These are phyloP conservation scores for Venturiaceae sp. DNA, from an alignment of 2,329 filamentous ascomycete species.

Conservation along the genomic window DNA sequence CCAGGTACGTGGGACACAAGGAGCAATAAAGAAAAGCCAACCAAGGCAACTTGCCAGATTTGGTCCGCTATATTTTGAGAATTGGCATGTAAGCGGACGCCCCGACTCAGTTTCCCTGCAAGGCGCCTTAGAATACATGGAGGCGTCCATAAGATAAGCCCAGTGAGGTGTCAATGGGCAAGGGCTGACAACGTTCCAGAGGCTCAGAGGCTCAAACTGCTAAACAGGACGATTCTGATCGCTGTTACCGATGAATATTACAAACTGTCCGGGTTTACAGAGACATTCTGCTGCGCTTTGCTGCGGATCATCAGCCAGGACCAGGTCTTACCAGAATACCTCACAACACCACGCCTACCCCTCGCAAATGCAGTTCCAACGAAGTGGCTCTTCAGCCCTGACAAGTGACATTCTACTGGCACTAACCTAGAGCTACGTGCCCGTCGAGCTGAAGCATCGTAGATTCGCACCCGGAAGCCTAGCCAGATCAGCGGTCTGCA, in stretches of 20 bases:
- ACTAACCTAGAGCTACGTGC: too few species aligned
- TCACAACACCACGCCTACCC: not conserved
- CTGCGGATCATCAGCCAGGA: not conserved
- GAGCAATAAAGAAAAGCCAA: not conserved
- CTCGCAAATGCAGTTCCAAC: not conserved
- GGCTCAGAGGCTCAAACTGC: not conserved
- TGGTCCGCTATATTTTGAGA: not conserved
- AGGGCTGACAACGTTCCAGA: not conserved
- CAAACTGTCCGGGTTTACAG: not conserved
- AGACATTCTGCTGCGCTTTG: not conserved
- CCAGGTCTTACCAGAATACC: not conserved
- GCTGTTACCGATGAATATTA: not conserved
- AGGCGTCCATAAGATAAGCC: conserved; percentile 1
- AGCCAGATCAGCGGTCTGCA: not conserved
- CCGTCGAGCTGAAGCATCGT: not conserved
- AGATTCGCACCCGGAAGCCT: not conserved
- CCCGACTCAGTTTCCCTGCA: not conserved
- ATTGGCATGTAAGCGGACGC: not conserved
- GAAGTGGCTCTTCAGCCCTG: not conserved
- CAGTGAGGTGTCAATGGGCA: not conserved
- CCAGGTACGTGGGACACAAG: not conserved
- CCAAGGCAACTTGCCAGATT: not conserved
- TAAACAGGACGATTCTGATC: not conserved
- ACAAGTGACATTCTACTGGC: too few species aligned
- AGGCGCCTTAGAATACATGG: not conserved